Evolutionary conservation across 2,329 filamentous ascomycete genomes (phyloP), one percentile per base, ranked within the genome.

Genomic region (Claviceps cyperi): DNA sequence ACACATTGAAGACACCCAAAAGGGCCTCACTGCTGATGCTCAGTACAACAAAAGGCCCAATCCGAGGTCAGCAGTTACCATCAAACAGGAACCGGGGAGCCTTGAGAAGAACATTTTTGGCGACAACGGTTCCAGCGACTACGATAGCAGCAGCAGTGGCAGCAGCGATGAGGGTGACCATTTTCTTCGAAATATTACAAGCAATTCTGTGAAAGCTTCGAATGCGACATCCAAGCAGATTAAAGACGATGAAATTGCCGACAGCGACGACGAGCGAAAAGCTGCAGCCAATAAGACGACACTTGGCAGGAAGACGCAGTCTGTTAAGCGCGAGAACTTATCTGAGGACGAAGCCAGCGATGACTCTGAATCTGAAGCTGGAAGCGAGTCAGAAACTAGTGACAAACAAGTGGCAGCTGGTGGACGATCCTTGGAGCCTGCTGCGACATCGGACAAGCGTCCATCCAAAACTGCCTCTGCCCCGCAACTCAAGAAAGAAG

Each of bases 251-350:
- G 68, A 69, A 53, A 69, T 70, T 52, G 66, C 66, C 57, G 68
- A 70, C 51, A 70, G 68, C 56, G 66, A 70, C 56, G 64, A 56
- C 56, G 68, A 69, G 52, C 64, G 63, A 50, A 60, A 60, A 45
- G 54, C 61, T 38, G 53, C 60, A 17, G 54, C 58, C 35, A 62
- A 60, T 36, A 56, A 53, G 3, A 21, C n/a, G 38, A 47, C 51
- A n/a, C 41, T 51, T 24, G 32, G 43, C 36, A 55, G 54, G 24
- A 51, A 56, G 22, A 40, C 45, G 9, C 41, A 28, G 11, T 21
- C 51, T n/a, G 2, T 43, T 17, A 43, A 52, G 35, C 19, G 48
- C 9, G 32, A 52, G 40, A 56, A 63, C 50, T 28, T 54, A 28
- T 52, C 56, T 7, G 56, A 58, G 37, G 54, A 60, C 51, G 62